Conservation (phyloP, 2,329 filamentous ascomycete species). For the Fusarium robinianum region DNA sequence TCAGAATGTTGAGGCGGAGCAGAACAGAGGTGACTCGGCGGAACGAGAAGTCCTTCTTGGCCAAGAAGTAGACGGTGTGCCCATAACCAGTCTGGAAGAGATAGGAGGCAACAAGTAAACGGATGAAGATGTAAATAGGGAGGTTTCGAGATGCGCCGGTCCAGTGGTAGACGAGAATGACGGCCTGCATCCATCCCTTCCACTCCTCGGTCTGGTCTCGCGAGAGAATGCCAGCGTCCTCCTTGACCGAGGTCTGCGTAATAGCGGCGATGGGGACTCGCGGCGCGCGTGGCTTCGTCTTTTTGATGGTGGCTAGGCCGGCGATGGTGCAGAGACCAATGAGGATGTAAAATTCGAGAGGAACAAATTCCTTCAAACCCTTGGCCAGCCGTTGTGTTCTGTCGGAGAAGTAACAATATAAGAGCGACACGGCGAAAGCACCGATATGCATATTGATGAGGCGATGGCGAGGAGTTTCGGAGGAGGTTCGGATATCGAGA, state of each 20-base stretch:
- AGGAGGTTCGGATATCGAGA: conserved; percentile 17
- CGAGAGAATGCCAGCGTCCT: conserved; percentile 37
- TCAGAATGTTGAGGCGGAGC: conserved; percentile 61
- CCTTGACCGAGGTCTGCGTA: conserved; percentile 3
- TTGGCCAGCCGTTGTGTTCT: conserved; percentile 38
- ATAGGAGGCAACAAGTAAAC: conserved; percentile 60
- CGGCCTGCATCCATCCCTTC: conserved; percentile 68
- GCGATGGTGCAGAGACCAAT: conserved; percentile 12
- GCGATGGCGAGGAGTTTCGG: conserved; percentile 12
- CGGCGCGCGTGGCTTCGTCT: conserved; percentile 18
- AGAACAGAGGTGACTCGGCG: conserved; percentile 57
- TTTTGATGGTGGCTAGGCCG: conserved; percentile 26
- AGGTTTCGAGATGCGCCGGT: conserved; percentile 53
- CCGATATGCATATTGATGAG: conserved; percentile 34
- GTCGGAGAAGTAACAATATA: conserved; percentile 37
- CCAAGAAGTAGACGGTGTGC: conserved; percentile 62
- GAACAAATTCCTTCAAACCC: conserved; percentile 32
- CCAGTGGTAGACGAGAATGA: conserved; percentile 60
- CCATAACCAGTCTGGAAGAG: conserved; percentile 67
- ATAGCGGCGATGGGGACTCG: conserved; percentile 15
- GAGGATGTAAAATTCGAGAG: conserved; percentile 25
- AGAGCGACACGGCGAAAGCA: conserved; percentile 34
- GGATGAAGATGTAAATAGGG: conserved; percentile 59
- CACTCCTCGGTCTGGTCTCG: conserved; percentile 65
- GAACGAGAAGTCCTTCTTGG: conserved; percentile 60